phyloP scores from a whole-genome alignment of 306 rosid genomes.

The Citrullus mucosospermus region DNA sequence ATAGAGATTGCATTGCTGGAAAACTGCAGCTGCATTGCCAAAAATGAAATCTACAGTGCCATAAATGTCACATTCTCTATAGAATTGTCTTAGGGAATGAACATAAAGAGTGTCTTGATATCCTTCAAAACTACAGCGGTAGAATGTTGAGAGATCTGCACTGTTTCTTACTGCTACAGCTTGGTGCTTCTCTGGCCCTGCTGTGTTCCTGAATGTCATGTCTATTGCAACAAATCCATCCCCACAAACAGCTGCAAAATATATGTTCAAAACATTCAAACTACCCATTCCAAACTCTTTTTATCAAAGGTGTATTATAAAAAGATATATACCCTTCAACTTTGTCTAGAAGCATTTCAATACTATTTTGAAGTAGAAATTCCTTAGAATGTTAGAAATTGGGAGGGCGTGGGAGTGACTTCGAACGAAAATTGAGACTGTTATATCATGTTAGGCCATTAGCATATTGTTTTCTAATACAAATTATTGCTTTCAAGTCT shows the following conservation, averaged over 20 bases:
- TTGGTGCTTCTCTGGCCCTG: conserved; percentile 72
- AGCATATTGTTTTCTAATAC: no score
- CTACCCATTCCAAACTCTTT: background rate
- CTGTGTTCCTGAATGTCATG: conserved; percentile 65
- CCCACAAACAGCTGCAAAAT: conserved; percentile 51
- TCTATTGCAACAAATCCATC: conserved; percentile 65
- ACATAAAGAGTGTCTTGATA: conserved; percentile 79
- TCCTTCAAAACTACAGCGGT: conserved; percentile 71
- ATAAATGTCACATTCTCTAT: conserved; percentile 50
- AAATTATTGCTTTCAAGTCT: no score
- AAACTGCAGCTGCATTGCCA: conserved; percentile 66
- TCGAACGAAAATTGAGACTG: no score
- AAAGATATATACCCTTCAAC: no score
- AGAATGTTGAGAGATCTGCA: conserved; percentile 69
- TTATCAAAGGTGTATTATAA: no score
- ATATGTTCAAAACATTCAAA: background rate
- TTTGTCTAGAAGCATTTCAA: no score
- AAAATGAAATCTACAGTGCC: conserved; percentile 78
- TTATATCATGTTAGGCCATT: no score
- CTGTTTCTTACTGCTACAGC: conserved; percentile 72
- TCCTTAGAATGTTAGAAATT: no score
- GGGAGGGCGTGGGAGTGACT: no score
- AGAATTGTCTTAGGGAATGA: conserved; percentile 68
- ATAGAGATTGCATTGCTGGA: conserved; percentile 48
- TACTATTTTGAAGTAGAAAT: no score